Conservation (phyloP, 176 grass and related monocot genomes). For the Phragmites australis region DNA sequence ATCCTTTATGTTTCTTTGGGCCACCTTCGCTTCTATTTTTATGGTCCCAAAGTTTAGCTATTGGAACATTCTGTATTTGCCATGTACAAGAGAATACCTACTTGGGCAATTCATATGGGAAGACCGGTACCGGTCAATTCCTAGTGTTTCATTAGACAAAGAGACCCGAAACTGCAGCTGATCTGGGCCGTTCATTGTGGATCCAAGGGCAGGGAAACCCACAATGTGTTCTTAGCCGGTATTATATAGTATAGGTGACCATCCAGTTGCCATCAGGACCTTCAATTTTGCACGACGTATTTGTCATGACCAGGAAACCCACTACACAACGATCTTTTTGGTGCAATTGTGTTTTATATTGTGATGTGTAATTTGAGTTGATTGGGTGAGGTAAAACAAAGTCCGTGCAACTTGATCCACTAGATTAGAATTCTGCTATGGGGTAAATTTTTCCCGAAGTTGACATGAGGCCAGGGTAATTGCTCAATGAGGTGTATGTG, state of each 20-base stretch:
- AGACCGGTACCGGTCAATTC: too few species aligned
- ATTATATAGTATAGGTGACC: neutral
- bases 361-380: neutral
- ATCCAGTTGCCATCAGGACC: neutral
- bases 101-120: neutral
- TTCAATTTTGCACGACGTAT: neutral
- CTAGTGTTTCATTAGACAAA: neutral
- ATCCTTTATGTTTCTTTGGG: constrained; percentile 3
- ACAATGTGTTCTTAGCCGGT: neutral
- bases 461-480: neutral
- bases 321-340: neutral
- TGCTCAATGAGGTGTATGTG: neutral
- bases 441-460: neutral
- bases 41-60: neutral
- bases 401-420: constrained; percentile 13
- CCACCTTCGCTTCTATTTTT: neutral
- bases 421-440: neutral
- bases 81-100: neutral
- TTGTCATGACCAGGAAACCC: neutral
- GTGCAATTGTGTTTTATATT: neutral
- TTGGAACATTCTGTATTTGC: neutral
- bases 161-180: neutral
- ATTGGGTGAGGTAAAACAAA: neutral
- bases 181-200: neutral
- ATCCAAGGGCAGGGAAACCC: neutral